phyloP scores from a whole-genome alignment of 2,329 filamentous ascomycete genomes.

The Sporothrix euskadiensis region DNA sequence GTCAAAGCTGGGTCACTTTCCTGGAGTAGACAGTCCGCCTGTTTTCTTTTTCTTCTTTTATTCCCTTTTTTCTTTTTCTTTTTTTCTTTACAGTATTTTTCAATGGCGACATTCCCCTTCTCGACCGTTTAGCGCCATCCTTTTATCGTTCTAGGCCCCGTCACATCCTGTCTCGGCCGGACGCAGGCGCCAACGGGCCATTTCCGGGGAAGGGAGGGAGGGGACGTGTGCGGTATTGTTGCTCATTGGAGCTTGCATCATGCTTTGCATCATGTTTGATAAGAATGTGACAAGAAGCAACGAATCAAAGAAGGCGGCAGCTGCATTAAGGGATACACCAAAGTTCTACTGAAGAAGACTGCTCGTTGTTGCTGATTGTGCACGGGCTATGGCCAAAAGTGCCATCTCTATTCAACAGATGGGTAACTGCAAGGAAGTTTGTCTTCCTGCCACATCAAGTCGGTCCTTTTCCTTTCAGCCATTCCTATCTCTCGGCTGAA shows the following conservation, averaged over 20 bases:
- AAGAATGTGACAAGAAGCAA: background rate
- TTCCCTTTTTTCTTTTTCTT: background rate
- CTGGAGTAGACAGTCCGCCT: background rate
- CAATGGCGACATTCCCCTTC: background rate
- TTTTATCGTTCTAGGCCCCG: background rate
- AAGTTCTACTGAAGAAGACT: background rate
- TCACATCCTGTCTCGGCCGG: background rate
- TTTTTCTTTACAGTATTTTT: background rate
- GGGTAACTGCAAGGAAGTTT: background rate
- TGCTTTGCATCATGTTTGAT: conserved; percentile 9
- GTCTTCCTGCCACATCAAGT: background rate
- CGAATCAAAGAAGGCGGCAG: background rate
- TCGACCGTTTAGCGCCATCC: background rate
- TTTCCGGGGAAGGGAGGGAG: background rate
- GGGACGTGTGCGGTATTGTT: background rate
- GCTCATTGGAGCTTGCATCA: background rate
- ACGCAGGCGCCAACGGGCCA: background rate
- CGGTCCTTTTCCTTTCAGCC: conserved; percentile 14
- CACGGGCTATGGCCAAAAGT: background rate
- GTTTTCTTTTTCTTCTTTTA: background rate
- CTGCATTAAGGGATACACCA: background rate
- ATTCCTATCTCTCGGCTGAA: background rate
- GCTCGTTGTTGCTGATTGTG: background rate
- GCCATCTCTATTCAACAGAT: background rate
- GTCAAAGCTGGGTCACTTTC: background rate